phyloP scores from a whole-genome alignment of 176 grass and related monocot genomes.

The Cocos nucifera region DNA sequence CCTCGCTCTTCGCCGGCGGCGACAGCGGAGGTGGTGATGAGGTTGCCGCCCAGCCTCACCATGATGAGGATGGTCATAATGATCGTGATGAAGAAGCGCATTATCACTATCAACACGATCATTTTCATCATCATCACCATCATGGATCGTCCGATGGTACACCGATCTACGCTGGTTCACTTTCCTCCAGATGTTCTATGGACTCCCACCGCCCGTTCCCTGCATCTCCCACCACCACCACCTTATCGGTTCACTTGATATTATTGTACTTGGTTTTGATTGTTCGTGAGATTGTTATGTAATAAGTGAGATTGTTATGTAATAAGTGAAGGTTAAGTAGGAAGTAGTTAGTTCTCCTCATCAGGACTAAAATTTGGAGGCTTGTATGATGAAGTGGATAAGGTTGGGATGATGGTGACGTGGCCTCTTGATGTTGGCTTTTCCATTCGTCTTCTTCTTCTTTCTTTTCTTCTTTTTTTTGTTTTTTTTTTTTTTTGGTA shows the following conservation, averaged over 20 bases:
- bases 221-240: conserved; percentile 25
- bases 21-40: conserved; percentile 1
- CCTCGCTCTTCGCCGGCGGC: conserved; percentile 26
- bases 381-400: too few relatives aligned
- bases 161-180: conserved; percentile 51
- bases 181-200: conserved; percentile 51
- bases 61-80: not conserved
- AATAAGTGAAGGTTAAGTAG: too few relatives aligned
- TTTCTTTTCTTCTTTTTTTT: too few relatives aligned
- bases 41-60: not conserved
- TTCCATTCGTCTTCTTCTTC: too few relatives aligned
- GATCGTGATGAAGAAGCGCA: not conserved
- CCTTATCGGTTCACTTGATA: conserved; percentile 35
- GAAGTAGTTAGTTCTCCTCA: too few relatives aligned
- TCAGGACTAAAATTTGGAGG: too few relatives aligned
- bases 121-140: not conserved
- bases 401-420: too few relatives aligned
- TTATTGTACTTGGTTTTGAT: too few relatives aligned
- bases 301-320: too few relatives aligned
- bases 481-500: too few relatives aligned
- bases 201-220: conserved; percentile 29
- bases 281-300: too few relatives aligned
- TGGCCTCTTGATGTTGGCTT: too few relatives aligned
- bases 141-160: conserved; percentile 14
- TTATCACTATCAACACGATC: conserved; percentile 20